Percentiles rank a stretch among this genome's conserved stretches.
Conservation (phyloP, 257 asterid genomes). For the Fraxinus pennsylvanica region DNA sequence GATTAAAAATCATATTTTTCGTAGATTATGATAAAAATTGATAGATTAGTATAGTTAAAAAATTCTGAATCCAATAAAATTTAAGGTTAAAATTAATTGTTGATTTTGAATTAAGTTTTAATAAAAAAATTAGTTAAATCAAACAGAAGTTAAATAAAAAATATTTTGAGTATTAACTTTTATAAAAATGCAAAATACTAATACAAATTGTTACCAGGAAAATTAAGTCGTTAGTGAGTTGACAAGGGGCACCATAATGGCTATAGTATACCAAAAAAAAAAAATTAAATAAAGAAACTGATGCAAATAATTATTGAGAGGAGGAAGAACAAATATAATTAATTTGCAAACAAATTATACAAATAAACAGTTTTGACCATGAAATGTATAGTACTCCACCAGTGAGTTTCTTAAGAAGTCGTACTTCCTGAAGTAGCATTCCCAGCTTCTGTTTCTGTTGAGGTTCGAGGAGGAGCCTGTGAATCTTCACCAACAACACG, state of each 20-base stretch:
- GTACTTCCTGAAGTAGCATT: constrained; percentile 59
- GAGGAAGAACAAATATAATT: constrained; percentile 29
- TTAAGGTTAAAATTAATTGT: too few species aligned
- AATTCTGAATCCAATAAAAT: too few species aligned
- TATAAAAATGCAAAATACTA: too few species aligned
- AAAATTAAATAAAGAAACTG: background rate
- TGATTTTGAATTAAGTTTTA: too few species aligned
- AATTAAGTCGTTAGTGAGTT: background rate
- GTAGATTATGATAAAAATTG: too few species aligned
- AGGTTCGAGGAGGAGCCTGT: constrained; percentile 51
- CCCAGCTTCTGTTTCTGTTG: constrained; percentile 63
- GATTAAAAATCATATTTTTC: too few species aligned
- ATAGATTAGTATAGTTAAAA: too few species aligned
- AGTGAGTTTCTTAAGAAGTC: constrained; percentile 38
- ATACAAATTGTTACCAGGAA: too few species aligned
- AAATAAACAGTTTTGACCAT: constrained; percentile 25
- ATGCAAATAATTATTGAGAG: constrained; percentile 27
- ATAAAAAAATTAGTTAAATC: too few species aligned
- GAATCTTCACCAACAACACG: constrained; percentile 51
- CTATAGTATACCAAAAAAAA: too few species aligned
- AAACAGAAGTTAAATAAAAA: too few species aligned
- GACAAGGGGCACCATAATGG: background rate
- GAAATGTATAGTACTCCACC: background rate
- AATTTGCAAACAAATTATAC: constrained; percentile 35
- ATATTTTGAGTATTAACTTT: too few species aligned